These are phyloP conservation scores for Melampsora medusae DNA, from an alignment of 1,284 basidiomycete genomes.

Conservation along the genomic window DNA sequence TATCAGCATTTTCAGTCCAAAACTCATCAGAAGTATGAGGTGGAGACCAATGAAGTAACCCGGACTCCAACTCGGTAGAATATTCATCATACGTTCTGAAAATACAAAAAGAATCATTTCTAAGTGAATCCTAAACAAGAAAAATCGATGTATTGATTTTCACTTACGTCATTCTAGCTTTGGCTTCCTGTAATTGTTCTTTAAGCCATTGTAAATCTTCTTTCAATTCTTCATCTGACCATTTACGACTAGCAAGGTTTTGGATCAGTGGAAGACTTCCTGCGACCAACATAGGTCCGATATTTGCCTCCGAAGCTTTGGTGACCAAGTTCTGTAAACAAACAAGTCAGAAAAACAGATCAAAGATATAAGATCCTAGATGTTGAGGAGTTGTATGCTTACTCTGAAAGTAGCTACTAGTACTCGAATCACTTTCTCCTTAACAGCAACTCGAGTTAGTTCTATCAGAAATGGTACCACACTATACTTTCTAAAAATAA, in stretches of 20 bases:
- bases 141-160: constrained; percentile 34
- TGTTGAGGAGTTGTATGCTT: constrained; percentile 48
- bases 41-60: constrained; percentile 89
- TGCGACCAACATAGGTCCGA: constrained; percentile 87
- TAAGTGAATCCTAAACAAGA: not conserved
- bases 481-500: constrained; percentile 71
- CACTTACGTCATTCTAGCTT: constrained; percentile 80
- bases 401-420: constrained; percentile 87
- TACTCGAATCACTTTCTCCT: constrained; percentile 97
- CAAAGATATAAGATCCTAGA: constrained; percentile 1
- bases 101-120: not conserved
- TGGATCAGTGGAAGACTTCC: constrained; percentile 81
- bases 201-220: constrained; percentile 84
- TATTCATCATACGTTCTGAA: constrained; percentile 92
- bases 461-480: constrained; percentile 82
- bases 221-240: constrained; percentile 81
- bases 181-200: constrained; percentile 74
- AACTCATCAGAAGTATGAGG: constrained; percentile 94
- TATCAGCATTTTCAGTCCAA: constrained; percentile 90
- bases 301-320: constrained; percentile 75
- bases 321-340: constrained; percentile 72
- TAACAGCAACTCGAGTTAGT: constrained; percentile 82
- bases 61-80: constrained; percentile 80
- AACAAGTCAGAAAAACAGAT: constrained; percentile 10
- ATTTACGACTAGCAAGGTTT: constrained; percentile 79